Percentiles rank a stretch among this genome's conserved stretches.
phyloP scores from a whole-genome alignment of 805 yeast genomes.

The Torulaspora franciscae region DNA sequence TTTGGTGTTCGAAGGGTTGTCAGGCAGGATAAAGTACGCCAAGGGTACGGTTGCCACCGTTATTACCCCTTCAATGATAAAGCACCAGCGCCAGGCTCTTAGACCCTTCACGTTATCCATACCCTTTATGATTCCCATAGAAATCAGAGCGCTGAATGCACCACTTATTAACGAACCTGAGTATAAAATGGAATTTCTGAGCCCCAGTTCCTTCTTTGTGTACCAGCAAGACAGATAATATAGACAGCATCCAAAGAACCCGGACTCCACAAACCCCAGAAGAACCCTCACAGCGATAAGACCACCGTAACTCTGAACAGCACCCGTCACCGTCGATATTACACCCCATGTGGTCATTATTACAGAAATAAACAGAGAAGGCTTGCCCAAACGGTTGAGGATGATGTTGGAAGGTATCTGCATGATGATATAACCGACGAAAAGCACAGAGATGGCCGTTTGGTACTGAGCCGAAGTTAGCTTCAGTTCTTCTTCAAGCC shows the following conservation, averaged over 20 bases:
- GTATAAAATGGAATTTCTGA: slow-evolving; percentile 47
- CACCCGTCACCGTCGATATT: slow-evolving; percentile 43
- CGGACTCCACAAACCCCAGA: slow-evolving; percentile 46
- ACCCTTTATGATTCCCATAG: slow-evolving; percentile 47
- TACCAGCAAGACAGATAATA: slow-evolving; percentile 54
- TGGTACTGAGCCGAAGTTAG: slow-evolving; percentile 44
- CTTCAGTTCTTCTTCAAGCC: slow-evolving; percentile 43
- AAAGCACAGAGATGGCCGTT: slow-evolving; percentile 49
- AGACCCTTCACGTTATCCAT: slow-evolving; percentile 41
- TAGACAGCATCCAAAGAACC: slow-evolving; percentile 41
- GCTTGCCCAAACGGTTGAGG: slow-evolving; percentile 44
- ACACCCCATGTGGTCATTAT: slow-evolving; percentile 38
- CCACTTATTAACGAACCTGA: slow-evolving; percentile 49
- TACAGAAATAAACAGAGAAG: slow-evolving; percentile 46
- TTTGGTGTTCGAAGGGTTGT: slow-evolving; percentile 48
- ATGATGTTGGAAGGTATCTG: slow-evolving; percentile 46
- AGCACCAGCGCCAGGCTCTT: slow-evolving; percentile 52
- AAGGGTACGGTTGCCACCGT: slow-evolving; percentile 45
- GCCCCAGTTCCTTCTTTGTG: slow-evolving; percentile 45
- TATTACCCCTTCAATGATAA: slow-evolving; percentile 51
- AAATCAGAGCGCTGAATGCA: slow-evolving; percentile 51
- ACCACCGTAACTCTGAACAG: slow-evolving; percentile 42
- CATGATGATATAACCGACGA: slow-evolving; percentile 42
- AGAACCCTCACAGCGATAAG: slow-evolving; percentile 43
- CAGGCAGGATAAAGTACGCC: slow-evolving; percentile 48